A percentile compares a stretch with the other conserved stretches of the same genome.
Evolutionary conservation across 2,329 filamentous ascomycete species (phyloP).

Genomic region (Fusarium sp.): DNA sequence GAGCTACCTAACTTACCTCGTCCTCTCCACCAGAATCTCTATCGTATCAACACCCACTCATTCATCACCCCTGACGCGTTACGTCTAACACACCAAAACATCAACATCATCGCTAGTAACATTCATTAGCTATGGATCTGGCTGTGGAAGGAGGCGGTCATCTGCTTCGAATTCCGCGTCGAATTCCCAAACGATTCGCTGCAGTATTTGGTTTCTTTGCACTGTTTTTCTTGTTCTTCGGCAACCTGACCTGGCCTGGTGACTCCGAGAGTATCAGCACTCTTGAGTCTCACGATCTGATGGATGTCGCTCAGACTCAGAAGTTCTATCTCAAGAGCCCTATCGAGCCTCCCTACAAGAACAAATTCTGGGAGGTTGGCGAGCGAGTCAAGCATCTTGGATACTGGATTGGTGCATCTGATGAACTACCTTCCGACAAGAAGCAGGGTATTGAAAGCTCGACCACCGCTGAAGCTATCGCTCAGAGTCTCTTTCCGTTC

Average conservation of each 20-base stretch:
- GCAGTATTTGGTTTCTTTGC: conserved; percentile 5
- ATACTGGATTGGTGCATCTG: conserved; percentile 22
- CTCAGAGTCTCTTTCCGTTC: conserved; percentile 42
- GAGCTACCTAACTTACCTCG: neutral
- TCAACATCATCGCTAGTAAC: neutral
- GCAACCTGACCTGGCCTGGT: conserved; percentile 2
- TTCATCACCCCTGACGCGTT: neutral
- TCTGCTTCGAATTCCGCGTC: conserved; percentile 3
- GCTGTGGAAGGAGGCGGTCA: neutral
- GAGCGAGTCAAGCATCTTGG: conserved; percentile 34
- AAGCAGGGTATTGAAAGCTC: neutral
- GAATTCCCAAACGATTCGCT: neutral
- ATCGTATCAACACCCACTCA: neutral
- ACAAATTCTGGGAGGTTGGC: conserved; percentile 48
- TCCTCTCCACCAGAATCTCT: neutral
- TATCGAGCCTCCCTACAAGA: conserved; percentile 45
- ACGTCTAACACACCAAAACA: neutral
- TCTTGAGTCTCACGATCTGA: neutral
- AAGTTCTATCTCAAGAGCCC: conserved; percentile 38
- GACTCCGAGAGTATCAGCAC: neutral
- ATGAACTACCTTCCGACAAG: neutral
- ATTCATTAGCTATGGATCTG: neutral
- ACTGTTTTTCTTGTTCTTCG: neutral
- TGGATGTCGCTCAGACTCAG: conserved; percentile 1
- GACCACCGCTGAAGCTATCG: conserved; percentile 12